These are phyloP conservation scores for Metroxylon sagu DNA, from an alignment of 176 grass and related monocot genomes.

Conservation along the genomic window DNA sequence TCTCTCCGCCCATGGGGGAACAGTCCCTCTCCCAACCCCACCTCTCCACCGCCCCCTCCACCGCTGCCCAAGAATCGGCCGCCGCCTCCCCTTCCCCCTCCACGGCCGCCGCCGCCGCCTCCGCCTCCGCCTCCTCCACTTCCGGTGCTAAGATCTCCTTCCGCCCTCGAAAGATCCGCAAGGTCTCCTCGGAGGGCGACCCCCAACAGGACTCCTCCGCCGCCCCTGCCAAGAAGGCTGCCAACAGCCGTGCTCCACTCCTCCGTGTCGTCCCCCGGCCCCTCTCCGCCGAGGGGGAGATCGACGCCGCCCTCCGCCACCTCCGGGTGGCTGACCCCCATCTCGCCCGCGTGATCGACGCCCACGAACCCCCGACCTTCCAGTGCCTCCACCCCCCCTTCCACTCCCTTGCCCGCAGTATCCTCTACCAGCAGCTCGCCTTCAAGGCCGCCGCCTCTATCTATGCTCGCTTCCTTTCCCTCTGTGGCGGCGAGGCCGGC, in stretches of 20 bases:
- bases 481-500: constrained; percentile 1
- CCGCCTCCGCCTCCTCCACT: not conserved
- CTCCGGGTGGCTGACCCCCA: constrained; percentile 31
- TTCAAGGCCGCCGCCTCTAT: constrained; percentile 38
- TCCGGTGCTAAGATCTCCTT: constrained; percentile 21
- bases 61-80: not conserved
- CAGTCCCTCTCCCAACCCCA: not conserved
- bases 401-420: constrained; percentile 52
- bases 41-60: not conserved
- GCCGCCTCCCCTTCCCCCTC: constrained; percentile 8
- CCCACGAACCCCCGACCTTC: constrained; percentile 32
- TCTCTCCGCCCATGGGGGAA: not conserved
- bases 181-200: not conserved
- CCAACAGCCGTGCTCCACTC: constrained; percentile 10
- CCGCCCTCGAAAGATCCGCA: constrained; percentile 39
- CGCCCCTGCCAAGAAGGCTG: constrained; percentile 4
- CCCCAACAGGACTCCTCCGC: constrained; percentile 2
- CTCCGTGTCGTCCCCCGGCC: constrained; percentile 9
- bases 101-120: not conserved
- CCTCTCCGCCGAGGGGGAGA: constrained; percentile 14
- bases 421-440: constrained; percentile 55
- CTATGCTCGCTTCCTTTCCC: constrained; percentile 46
- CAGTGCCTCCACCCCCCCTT: constrained; percentile 32
- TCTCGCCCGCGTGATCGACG: constrained; percentile 33
- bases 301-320: constrained; percentile 18